Evolutionary conservation across 495 filamentous ascomycete species (phyloP), one percentile per base, ranked within the genome.

Genomic region (Neurospora discreta): DNA sequence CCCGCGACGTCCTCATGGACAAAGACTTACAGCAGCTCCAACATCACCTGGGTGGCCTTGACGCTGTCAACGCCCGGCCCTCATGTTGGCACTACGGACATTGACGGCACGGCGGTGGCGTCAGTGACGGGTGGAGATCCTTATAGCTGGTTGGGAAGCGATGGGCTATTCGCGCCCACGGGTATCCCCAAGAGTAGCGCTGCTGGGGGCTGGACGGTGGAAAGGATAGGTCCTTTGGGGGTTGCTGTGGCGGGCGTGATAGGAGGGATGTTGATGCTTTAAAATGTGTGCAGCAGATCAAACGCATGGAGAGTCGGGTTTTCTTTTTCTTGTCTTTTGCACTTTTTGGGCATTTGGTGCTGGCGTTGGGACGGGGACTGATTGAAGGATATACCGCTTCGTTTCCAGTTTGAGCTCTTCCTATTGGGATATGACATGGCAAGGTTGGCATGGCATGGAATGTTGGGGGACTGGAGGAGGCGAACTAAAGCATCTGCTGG

Each of bases 1-100:
- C 80, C 81, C 39, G 77, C 77, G 1, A 70, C 79, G 46, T 76
- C 77, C 1, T 70, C 70, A 8, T 82, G 80, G 80, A 81, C 78
- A 6, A 76, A 70, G 39, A 80, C 78, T 15, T 75, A 82, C 23
- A 71, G 76, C 9, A 79, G 75, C 9, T 11, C 75, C n/a, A 70
- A 79, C 5, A 78, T 81, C 16, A 71, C 70, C 6, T 84, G 81
- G 82, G 81, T 73, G 13, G 76, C 76, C 33, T 70, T 84, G 40
- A 83, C 81, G n/a, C 75, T 84, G 33, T 67, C 75, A 4, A 75
- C 75, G 10, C 79, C 79, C 15, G 75, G 69, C 15, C 72, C 72
- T 80, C 2, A 52, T 70, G 2, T 77, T 20, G 74, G 44, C 42
- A 76, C 73, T 3, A 75, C 75, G 16, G 72, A 77, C 42, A 74